phyloP scores from a whole-genome alignment of 176 grass and related monocot species.

The Bolboschoenus planiculmis region DNA sequence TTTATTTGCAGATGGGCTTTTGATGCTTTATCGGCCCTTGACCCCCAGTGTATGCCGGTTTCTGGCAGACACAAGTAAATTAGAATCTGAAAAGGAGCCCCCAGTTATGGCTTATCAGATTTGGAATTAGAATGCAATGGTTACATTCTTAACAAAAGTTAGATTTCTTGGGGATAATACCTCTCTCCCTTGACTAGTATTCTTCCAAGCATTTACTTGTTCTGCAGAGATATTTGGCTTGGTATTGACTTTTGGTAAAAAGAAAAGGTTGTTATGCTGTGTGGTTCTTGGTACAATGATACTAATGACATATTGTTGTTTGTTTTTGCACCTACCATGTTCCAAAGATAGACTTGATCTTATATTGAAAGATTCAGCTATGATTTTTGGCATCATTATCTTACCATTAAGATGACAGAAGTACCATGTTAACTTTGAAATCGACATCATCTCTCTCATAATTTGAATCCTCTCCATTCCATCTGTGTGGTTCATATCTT shows the following conservation, averaged over 20 bases:
- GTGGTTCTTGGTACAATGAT: neutral
- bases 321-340: neutral
- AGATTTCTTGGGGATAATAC: neutral
- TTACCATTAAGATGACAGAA: neutral
- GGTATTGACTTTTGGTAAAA: neutral
- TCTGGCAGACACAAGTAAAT: neutral
- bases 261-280: neutral
- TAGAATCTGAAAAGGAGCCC: neutral
- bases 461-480: neutral
- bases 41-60: neutral
- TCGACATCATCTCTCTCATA: neutral
- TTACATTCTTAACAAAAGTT: neutral
- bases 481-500: neutral
- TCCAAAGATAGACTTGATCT: neutral
- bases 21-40: neutral
- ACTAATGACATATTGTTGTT: neutral
- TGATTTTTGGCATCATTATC: neutral
- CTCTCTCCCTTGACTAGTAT: neutral
- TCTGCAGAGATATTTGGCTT: neutral
- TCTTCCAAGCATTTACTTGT: neutral
- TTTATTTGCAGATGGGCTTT: neutral
- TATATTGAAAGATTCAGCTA: neutral
- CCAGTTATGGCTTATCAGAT: neutral
- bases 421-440: neutral
- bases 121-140: neutral